Evolutionary conservation across 2,329 filamentous ascomycete species (phyloP).

Genomic region (Pezicula neosporulosa): DNA sequence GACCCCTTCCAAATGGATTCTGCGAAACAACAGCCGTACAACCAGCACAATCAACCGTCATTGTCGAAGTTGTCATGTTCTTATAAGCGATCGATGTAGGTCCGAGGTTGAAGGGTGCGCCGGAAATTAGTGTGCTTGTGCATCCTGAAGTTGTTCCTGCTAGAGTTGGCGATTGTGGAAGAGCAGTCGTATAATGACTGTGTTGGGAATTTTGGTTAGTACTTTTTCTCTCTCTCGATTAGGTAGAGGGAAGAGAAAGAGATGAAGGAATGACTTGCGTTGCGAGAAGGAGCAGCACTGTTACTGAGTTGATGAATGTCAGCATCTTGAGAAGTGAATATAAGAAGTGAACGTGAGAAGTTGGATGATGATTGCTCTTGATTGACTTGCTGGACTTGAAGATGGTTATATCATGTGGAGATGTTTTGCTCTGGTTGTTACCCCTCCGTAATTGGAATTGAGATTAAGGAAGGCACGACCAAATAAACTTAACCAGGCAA

Average conservation of each 20-base stretch:
- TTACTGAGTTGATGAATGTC: too few relatives aligned
- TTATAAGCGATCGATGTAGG: slow-evolving; percentile 8
- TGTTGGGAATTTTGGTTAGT: background rate
- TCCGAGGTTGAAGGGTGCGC: background rate
- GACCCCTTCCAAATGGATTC: slow-evolving; percentile 8
- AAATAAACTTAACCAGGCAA: too few relatives aligned
- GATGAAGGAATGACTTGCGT: background rate
- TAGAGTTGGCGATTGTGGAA: background rate
- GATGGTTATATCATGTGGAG: too few relatives aligned
- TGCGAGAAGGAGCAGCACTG: too few relatives aligned
- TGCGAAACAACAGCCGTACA: slow-evolving; percentile 4
- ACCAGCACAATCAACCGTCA: slow-evolving; percentile 7
- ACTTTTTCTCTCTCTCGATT: too few relatives aligned
- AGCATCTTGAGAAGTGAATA: too few relatives aligned
- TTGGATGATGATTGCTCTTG: too few relatives aligned
- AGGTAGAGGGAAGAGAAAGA: background rate
- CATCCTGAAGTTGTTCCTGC: slow-evolving; percentile 2
- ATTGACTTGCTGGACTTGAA: too few relatives aligned
- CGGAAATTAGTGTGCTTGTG: background rate
- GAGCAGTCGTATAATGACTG: background rate
- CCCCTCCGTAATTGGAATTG: too few relatives aligned
- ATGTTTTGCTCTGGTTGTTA: too few relatives aligned
- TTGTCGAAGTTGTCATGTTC: slow-evolving; percentile 7
- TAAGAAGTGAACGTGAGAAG: too few relatives aligned
- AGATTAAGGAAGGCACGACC: too few relatives aligned